Evolutionary conservation across 2,329 filamentous ascomycete species (phyloP), one percentile per base, ranked within the genome.

Genomic region (Tolypocladium album): DNA sequence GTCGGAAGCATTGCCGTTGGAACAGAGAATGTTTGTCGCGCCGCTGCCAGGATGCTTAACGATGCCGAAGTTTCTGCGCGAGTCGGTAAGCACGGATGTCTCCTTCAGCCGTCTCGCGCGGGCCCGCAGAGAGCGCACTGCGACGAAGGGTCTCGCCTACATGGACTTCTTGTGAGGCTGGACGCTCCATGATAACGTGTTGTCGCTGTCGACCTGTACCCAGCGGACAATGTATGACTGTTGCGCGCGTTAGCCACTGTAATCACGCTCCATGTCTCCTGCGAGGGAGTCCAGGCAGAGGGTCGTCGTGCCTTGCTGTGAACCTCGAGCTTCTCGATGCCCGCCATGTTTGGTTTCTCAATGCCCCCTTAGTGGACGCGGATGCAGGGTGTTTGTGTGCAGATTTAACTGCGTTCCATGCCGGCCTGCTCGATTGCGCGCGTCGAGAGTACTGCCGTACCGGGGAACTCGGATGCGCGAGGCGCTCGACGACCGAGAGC

Each of bases 161-260:
- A 99, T 88, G 61, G 93, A 97, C 77, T 97, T 97, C 79, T 96
- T 97, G 74, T 97, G 92, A 52, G 94, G 94, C 71, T 97, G 92
- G 45, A 99, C 85, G 70, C 91, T 97, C 94, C 94, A 99, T 20
- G 92, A 96, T 68, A 99, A 92, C 57, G 92, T 96, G 74, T 96
- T 88, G 59, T 89, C 89, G 64, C 91, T 87, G 60, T 92, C 87
- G 67, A 97, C 93, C 71, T 91, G 88, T 67, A 97, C 90, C 93
- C 94, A 99, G 70, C 94, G 91, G 60, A 99, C 90, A 67, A 99
- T 92, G 77, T 99, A 99, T 64, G 92, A 96, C 94, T 97, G 66
- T 66, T 65, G 20, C n/a, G 43, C n/a, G 31, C 15, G 61, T 70
- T 66, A 71, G 68, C 61, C 20, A 9, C 50, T 13, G 31, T 4